These are phyloP conservation scores for Candida rishiriensis DNA, from an alignment of 805 yeast genomes.

Conservation along the genomic window DNA sequence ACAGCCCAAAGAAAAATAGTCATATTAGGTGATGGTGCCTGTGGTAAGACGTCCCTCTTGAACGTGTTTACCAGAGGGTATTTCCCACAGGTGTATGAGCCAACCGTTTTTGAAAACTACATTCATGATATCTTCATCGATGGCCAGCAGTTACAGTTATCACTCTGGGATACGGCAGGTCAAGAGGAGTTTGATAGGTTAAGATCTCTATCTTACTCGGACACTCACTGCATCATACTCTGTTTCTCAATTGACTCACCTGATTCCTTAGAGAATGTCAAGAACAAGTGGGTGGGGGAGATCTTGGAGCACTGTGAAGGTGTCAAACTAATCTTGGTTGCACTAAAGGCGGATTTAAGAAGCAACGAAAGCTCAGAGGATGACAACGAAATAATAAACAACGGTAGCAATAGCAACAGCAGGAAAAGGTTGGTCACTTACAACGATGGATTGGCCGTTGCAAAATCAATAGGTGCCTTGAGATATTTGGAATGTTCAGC, in stretches of 20 bases:
- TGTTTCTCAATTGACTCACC: constrained; percentile 93
- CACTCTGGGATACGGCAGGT: constrained; percentile 98
- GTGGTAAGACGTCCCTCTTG: constrained; percentile 93
- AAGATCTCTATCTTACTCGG: constrained; percentile 87
- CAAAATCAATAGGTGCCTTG: constrained; percentile 88
- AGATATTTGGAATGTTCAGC: constrained; percentile 97
- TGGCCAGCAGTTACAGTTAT: constrained; percentile 85
- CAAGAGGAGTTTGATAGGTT: constrained; percentile 97
- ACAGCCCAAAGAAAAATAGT: constrained; percentile 86
- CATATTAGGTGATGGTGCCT: constrained; percentile 96
- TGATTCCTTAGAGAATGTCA: constrained; percentile 92
- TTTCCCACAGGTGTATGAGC: constrained; percentile 97
- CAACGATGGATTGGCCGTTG: constrained; percentile 91
- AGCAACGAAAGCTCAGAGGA: constrained; percentile 40
- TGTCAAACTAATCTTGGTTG: constrained; percentile 88
- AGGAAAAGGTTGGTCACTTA: constrained; percentile 64
- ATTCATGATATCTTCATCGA: constrained; percentile 96
- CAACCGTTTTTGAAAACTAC: constrained; percentile 95
- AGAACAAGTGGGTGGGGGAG: constrained; percentile 95
- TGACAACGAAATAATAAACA: constrained; percentile 15
- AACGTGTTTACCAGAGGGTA: constrained; percentile 97
- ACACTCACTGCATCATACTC: constrained; percentile 94
- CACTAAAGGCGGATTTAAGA: constrained; percentile 90
- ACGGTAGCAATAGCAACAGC: constrained; percentile 23
- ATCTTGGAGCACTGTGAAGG: constrained; percentile 97